A percentile compares a stretch with the other conserved stretches of the same genome.
Evolutionary conservation across 2,329 filamentous ascomycete genomes (phyloP).

Genomic region (Fusarium tanahbumbuense): DNA sequence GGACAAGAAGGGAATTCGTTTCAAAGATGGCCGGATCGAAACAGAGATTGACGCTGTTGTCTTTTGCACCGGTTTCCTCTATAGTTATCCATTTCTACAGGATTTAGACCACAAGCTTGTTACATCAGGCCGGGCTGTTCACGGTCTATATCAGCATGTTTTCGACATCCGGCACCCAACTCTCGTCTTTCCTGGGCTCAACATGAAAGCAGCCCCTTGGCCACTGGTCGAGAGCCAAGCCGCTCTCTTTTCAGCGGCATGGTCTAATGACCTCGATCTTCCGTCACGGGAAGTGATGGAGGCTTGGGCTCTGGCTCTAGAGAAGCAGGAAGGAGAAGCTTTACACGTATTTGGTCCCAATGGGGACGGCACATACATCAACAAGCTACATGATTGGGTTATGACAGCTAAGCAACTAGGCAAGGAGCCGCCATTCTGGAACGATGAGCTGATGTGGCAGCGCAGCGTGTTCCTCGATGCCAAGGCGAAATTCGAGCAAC

Average conservation of each 20-base stretch:
- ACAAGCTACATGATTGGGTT: slow-evolving; percentile 73
- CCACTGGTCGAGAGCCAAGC: slow-evolving; percentile 82
- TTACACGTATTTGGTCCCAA: slow-evolving; percentile 48
- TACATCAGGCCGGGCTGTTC: slow-evolving; percentile 75
- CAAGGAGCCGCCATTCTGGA: slow-evolving; percentile 79
- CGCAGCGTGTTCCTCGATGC: slow-evolving; percentile 75
- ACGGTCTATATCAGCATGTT: slow-evolving; percentile 81
- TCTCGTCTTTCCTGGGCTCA: slow-evolving; percentile 79
- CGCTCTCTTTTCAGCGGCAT: slow-evolving; percentile 80
- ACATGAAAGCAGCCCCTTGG: slow-evolving; percentile 90
- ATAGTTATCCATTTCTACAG: slow-evolving; percentile 79
- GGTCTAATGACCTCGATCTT: slow-evolving; percentile 75
- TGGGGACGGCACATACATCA: slow-evolving; percentile 76
- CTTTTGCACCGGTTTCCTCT: slow-evolving; percentile 92
- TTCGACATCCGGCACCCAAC: slow-evolving; percentile 82
- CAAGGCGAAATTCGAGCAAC: slow-evolving; percentile 75
- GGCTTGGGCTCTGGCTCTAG: slow-evolving; percentile 73
- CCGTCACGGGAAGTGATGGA: slow-evolving; percentile 74
- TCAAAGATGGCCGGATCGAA: slow-evolving; percentile 74
- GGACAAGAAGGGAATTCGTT: slow-evolving; percentile 69
- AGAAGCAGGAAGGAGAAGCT: slow-evolving; percentile 60
- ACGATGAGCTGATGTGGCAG: slow-evolving; percentile 76
- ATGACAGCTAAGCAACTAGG: slow-evolving; percentile 62
- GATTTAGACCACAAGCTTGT: slow-evolving; percentile 64
- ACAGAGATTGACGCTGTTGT: slow-evolving; percentile 78